Conservation (phyloP, 257 asterid species). For the Nicotiana otophora region DNA sequence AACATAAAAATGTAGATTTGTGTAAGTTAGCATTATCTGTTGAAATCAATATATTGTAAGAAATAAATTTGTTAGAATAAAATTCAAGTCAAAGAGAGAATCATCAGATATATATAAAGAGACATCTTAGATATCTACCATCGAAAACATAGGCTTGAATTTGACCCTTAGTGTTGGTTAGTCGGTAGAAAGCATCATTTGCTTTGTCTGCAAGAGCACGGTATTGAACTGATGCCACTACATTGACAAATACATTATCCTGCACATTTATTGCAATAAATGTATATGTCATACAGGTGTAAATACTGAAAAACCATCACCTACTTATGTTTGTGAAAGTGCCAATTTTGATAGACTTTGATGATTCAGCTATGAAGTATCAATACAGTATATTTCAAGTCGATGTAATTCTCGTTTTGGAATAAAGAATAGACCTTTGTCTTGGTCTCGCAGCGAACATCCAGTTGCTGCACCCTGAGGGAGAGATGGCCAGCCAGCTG, state of each 20-base stretch:
- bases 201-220: no score
- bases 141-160: slow-evolving; percentile 31
- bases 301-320: background rate
- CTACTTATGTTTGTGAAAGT: background rate
- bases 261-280: background rate
- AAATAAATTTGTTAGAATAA: background rate
- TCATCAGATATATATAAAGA: background rate
- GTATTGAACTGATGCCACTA: slow-evolving; percentile 5
- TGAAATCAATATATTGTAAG: background rate
- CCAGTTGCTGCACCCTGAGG: background rate
- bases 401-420: background rate
- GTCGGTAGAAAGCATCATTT: background rate
- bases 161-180: slow-evolving; percentile 18
- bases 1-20: background rate
- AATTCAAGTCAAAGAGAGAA: background rate
- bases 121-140: background rate
- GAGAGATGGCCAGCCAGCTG: slow-evolving; percentile 8
- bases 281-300: background rate
- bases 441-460: slow-evolving; percentile 56
- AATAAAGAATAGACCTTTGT: background rate
- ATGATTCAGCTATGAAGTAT: background rate
- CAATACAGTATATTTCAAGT: background rate
- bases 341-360: background rate
- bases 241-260: slow-evolving; percentile 29
- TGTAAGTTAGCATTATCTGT: background rate